Base-by-base conservation (phyloP, 2,329 filamentous ascomycete genomes). In the Reticulascus tulasneorum region DNA sequence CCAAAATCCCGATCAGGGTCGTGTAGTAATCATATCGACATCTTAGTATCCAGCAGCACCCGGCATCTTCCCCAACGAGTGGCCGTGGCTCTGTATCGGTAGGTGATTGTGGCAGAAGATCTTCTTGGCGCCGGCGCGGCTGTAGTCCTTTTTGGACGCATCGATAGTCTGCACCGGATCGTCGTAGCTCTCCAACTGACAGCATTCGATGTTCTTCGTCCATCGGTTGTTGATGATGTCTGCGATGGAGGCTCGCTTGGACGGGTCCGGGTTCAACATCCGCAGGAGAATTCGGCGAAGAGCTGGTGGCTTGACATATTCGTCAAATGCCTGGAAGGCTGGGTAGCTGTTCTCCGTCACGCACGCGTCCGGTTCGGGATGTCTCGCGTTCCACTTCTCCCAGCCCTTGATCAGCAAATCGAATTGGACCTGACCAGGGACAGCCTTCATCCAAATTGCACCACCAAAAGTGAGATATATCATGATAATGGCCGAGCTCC, bases 401-500 rank as follows among this genome's bases (percentile, higher is more conserved):
- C 86, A 94, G 10, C 78, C 82, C 22, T 66, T 60, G 33, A 79
- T 67, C 43, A 88, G 78, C 23, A 73, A 66, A 34, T 76, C 71
- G 63, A 87, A 93, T 47, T 77, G 73, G n/a, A 55, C 53, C 42
- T 73, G 67, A 37, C 55, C 72, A 59, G 47, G 47, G 50, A 27
- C 65, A 49, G 35, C 58, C 45, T 78, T 77, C 33, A 75, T 69
- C 89, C 88, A 94, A 7, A 90, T 75, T 29, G 77, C 80, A 16
- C 79, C 85, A 27, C 78, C 76, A 51, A 84, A 85, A 24, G 77
- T 77, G 46, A 94, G 76, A 44, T 84, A 82, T 40, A 94, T 66
- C 73, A 87, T 91, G 47, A 93, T 83, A 38, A 94, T 82, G 17
- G 82, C 89, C 33, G 84, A 84, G 36, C 84, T 84, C 89, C 89